phyloP scores from a whole-genome alignment of 768 basidiomycete species.

The Solioccasus polychromus region DNA sequence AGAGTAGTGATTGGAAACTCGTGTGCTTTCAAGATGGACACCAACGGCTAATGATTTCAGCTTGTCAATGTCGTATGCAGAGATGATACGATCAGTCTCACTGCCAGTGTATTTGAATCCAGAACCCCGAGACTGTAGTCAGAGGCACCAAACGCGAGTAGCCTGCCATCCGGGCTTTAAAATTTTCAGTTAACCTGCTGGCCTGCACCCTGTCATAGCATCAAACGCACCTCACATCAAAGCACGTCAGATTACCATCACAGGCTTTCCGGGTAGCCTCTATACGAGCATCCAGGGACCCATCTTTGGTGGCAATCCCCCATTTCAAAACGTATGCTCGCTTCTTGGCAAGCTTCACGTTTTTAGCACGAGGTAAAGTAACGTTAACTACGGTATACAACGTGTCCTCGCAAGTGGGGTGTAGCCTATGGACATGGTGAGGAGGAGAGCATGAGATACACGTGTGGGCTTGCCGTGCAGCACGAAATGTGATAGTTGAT shows the following conservation, averaged over 20 bases:
- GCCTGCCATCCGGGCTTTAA: conserved; percentile 71
- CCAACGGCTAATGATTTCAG: conserved; percentile 58
- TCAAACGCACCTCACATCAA: conserved; percentile 74
- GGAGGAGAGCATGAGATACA: neutral
- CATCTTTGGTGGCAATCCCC: conserved; percentile 60
- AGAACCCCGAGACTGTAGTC: conserved; percentile 83
- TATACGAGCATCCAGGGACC: conserved; percentile 55
- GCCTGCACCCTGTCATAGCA: neutral
- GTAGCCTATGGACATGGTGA: conserved; percentile 44
- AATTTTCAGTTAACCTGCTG: conserved; percentile 2
- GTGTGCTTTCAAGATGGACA: conserved; percentile 89
- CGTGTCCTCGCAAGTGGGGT: conserved; percentile 47
- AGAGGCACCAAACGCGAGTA: conserved; percentile 84
- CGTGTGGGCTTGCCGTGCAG: conserved; percentile 44
- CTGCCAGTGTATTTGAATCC: conserved; percentile 74
- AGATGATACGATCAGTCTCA: conserved; percentile 35
- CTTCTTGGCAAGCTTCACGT: conserved; percentile 51
- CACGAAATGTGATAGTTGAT: conserved; percentile 54
- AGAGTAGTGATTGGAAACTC: conserved; percentile 91
- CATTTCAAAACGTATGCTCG: conserved; percentile 70
- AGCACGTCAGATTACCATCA: conserved; percentile 79
- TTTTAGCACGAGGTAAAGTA: conserved; percentile 53
- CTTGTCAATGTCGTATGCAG: neutral
- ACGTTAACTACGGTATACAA: conserved; percentile 76
- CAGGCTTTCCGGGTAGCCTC: conserved; percentile 69